Base-by-base conservation (phyloP, 2,329 filamentous ascomycete genomes). In the Zymoseptoria brevis region DNA sequence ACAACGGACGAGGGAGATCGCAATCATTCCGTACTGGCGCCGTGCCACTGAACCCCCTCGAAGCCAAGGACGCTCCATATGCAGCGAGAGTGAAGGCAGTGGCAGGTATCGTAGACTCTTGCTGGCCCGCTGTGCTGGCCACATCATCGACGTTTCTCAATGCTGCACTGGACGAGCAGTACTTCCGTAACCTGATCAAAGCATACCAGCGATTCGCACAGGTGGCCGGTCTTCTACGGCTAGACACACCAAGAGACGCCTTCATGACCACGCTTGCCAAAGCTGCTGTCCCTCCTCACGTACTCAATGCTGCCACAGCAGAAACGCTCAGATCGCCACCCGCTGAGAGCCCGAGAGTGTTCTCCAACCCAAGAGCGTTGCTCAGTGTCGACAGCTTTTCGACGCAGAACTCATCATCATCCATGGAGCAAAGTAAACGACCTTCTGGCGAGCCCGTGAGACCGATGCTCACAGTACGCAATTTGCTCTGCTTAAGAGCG, bases 71-170 rank as follows among this genome's bases (percentile, higher is more conserved):
- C 48, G 89, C 95, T 69, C 82, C 88, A 0, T 79, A 90, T 8
- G 81, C 86, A 56, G 72, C 79, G 1, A 87, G 90, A 54, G 85
- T 97, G 58, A 84, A 86, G 68, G 84, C 85, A 1, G 93, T 90
- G 67, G 90, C 90, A 11, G 82, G 82, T 8, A 87, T 99, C 57
- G 88, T 99, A 22, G 90, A 95, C 3, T 83, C 89, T 65, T 97
- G 93, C 72, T 99, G 94, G 94, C 94, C 94, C 53, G 94, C 94
- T 11, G 87, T 97, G 48, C 82, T 99, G 54, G 93, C 94, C 1
- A 94, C 91, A 1, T 96, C 91, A 68, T 99, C 94, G 0, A 96
- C 93, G 0, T 99, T 97, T 70, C 77, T 99, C 19, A 95, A 96
- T 70, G 90, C 94, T 29, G 86, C 93, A 0, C 78, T 99, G 3